Conservation (phyloP, 768 basidiomycete species). For the Sistotremastrum suecicum region DNA sequence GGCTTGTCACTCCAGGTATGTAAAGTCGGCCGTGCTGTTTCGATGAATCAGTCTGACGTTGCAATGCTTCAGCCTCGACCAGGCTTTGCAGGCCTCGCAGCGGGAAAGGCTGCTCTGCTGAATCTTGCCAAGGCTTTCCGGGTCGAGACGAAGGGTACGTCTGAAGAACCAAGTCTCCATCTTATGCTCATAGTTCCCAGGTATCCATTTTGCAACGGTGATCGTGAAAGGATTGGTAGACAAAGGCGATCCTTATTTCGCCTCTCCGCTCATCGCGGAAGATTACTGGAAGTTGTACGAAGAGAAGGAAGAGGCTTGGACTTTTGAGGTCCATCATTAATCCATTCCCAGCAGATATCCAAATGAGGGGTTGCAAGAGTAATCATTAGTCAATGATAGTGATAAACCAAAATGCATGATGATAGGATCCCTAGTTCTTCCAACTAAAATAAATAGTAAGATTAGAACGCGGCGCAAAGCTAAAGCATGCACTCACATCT, state of each 20-base stretch:
- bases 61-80: not conserved
- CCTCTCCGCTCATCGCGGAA: not conserved
- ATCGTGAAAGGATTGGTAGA: constrained; percentile 1
- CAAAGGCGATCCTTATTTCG: not conserved
- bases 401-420: too few relatives aligned
- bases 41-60: not conserved
- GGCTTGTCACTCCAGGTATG: constrained; percentile 2
- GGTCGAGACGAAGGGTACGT: not conserved
- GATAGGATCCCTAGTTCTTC: constrained; percentile 11
- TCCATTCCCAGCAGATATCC: too few relatives aligned
- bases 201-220: constrained; percentile 1
- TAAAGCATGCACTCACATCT: constrained; percentile 52
- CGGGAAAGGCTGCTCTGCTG: constrained; percentile 1
- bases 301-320: constrained; percentile 1
- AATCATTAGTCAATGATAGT: too few relatives aligned
- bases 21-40: not conserved
- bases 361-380: too few relatives aligned
- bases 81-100: not conserved
- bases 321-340: constrained; percentile 1
- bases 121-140: constrained; percentile 3
- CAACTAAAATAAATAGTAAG: constrained; percentile 8
- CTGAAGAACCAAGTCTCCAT: not conserved
- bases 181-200: not conserved
- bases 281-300: constrained; percentile 1
- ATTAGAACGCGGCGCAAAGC: not conserved